Evolutionary conservation across 805 yeast species (phyloP).

Genomic region (Ogataea paraovalis): DNA sequence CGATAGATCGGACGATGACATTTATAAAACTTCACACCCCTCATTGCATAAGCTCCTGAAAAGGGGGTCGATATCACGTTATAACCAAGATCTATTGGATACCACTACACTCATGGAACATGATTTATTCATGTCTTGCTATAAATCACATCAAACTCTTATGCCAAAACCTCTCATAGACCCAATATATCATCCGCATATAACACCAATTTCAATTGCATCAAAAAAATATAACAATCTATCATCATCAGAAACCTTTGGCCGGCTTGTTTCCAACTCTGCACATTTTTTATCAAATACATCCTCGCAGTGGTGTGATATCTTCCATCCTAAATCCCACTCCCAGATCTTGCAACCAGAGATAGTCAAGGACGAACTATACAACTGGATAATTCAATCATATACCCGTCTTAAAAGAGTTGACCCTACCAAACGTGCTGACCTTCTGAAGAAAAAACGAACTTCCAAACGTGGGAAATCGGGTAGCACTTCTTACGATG

Average conservation of each 20-base stretch:
- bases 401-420: constrained; percentile 31
- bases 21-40: neutral
- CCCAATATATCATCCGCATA: constrained; percentile 1
- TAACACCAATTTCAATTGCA: constrained; percentile 1
- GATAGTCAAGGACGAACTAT: constrained; percentile 23
- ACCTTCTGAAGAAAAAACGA: constrained; percentile 19
- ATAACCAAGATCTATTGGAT: no score
- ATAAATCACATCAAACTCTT: neutral
- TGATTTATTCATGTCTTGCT: constrained; percentile 3
- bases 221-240: constrained; percentile 2
- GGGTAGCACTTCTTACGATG: constrained; percentile 1
- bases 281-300: constrained; percentile 1
- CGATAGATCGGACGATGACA: constrained; percentile 16
- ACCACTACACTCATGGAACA: neutral
- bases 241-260: neutral
- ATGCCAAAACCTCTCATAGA: neutral
- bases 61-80: no score
- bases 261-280: neutral
- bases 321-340: constrained; percentile 38
- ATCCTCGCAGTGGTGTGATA: constrained; percentile 37
- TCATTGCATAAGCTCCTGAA: no score
- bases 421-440: constrained; percentile 25
- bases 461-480: constrained; percentile 7
- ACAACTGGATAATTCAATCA: constrained; percentile 39
- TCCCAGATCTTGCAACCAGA: constrained; percentile 34